Evolutionary conservation across 2,329 filamentous ascomycete genomes (phyloP).

Genomic region (Penicillium sp.): DNA sequence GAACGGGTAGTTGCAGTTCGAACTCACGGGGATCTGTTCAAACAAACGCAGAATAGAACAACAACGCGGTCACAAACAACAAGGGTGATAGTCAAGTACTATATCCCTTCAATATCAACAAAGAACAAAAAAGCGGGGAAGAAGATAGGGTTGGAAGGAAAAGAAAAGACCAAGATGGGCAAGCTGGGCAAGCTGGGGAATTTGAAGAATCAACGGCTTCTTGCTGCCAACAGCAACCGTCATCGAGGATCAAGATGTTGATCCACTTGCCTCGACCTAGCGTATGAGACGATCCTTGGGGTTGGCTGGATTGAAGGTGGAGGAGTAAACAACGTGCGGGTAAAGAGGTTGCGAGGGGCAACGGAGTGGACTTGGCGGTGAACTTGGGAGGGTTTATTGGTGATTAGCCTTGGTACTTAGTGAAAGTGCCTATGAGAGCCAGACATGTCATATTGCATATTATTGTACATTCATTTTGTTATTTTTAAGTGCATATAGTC

Average conservation of each 20-base stretch:
- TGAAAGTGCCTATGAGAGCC: background rate
- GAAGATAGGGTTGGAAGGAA: conserved; percentile 7
- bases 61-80: conserved; percentile 10
- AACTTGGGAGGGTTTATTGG: conserved; percentile 13
- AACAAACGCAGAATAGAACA: conserved; percentile 15
- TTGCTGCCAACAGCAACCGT: conserved; percentile 25
- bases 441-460: conserved; percentile 10
- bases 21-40: conserved; percentile 22
- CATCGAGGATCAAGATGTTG: conserved; percentile 22
- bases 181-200: conserved; percentile 20
- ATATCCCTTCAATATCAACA: background rate
- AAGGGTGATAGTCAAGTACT: background rate
- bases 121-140: conserved; percentile 7
- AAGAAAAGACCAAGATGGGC: conserved; percentile 12
- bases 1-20: conserved; percentile 17
- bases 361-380: conserved; percentile 24
- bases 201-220: conserved; percentile 25
- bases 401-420: background rate
- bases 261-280: conserved; percentile 22
- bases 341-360: conserved; percentile 33
- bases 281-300: conserved; percentile 21
- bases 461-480: background rate
- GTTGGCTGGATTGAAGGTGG: conserved; percentile 27
- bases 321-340: conserved; percentile 34
- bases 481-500: background rate